A percentile compares a stretch with the other conserved stretches of the same genome.
Conservation (phyloP, 2,329 filamentous ascomycete species). For the Arthrobotrys conoides region DNA sequence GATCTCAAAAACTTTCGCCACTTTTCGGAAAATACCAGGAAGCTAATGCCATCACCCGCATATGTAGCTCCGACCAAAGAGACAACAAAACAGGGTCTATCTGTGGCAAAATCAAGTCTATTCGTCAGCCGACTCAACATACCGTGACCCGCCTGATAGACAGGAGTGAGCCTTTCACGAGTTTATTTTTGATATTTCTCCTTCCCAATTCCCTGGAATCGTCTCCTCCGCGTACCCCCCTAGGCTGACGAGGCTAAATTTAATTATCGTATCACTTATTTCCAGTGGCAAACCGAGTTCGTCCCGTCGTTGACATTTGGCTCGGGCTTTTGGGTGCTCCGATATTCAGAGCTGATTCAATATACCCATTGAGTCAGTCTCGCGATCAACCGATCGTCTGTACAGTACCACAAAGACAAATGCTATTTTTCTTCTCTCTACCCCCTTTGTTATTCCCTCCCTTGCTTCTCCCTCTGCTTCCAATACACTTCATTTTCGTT, state of each 20-base stretch:
- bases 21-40: conserved; percentile 19
- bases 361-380: background rate
- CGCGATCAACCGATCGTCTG: background rate
- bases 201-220: background rate
- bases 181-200: conserved; percentile 5
- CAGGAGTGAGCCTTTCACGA: conserved; percentile 25
- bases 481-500: background rate
- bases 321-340: conserved; percentile 14
- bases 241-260: conserved; percentile 19
- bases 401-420: background rate
- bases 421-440: background rate
- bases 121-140: conserved; percentile 38
- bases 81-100: background rate
- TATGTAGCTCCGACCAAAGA: conserved; percentile 2
- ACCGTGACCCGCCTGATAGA: conserved; percentile 12
- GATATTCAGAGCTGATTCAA: background rate
- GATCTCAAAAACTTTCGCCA: conserved; percentile 32
- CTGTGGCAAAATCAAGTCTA: conserved; percentile 43
- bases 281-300: conserved; percentile 37
- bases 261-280: conserved; percentile 14
- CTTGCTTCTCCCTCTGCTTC: background rate
- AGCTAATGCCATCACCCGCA: conserved; percentile 16
- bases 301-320: background rate
- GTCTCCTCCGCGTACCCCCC: background rate
- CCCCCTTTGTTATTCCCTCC: background rate